These are phyloP conservation scores for Rugosomyces carneus DNA, from an alignment of 1,284 basidiomycete genomes.

Conservation along the genomic window DNA sequence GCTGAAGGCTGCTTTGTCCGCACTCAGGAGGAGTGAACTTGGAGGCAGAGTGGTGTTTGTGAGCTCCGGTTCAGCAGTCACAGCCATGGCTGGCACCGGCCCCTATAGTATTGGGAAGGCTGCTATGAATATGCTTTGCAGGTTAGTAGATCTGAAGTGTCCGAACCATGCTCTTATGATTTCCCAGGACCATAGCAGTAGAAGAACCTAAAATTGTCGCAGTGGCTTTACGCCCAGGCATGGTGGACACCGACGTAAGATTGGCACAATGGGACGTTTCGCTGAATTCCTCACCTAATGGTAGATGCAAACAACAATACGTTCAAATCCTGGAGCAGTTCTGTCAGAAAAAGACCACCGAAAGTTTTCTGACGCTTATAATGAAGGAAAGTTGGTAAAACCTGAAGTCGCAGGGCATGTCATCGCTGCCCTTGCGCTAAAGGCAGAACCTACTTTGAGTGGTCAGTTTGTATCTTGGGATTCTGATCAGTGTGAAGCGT, in stretches of 20 bases:
- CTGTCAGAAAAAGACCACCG: constrained; percentile 51
- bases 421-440: constrained; percentile 60
- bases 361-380: constrained; percentile 56
- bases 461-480: constrained; percentile 78
- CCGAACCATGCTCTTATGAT: no score
- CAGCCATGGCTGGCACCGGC: constrained; percentile 64
- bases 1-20: constrained; percentile 59
- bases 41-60: constrained; percentile 73
- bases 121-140: constrained; percentile 79
- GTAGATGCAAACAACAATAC: constrained; percentile 66
- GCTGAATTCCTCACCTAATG: constrained; percentile 1
- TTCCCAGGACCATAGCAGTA: constrained; percentile 74
- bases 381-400: constrained; percentile 60
- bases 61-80: constrained; percentile 75
- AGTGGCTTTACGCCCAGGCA: constrained; percentile 79
- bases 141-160: constrained; percentile 30
- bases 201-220: constrained; percentile 75
- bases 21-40: constrained; percentile 52
- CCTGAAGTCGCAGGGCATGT: constrained; percentile 72
- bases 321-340: constrained; percentile 37
- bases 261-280: constrained; percentile 3
- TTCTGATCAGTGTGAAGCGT: no score
- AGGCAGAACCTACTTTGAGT: constrained; percentile 50
- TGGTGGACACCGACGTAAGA: constrained; percentile 70
- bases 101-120: constrained; percentile 81